These are phyloP conservation scores for Strigomonas culicis DNA, from an alignment of 208 protist genomes.

Conservation along the genomic window DNA sequence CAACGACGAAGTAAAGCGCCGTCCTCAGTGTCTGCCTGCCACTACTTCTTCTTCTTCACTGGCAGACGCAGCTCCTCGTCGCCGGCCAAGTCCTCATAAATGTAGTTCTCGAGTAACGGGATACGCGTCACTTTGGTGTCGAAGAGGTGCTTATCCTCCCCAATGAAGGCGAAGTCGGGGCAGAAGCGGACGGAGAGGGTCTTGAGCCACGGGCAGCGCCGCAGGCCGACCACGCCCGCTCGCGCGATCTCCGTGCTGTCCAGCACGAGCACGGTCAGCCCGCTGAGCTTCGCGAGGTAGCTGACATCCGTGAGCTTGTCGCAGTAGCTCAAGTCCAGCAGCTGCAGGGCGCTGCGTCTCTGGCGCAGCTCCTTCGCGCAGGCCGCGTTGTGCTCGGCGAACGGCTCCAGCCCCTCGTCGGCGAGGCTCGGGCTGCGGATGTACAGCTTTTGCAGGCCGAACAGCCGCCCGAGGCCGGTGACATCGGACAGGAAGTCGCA, in stretches of 20 bases:
- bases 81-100: conserved; percentile 44
- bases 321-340: conserved; percentile 67
- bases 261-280: conserved; percentile 40
- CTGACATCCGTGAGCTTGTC: conserved; percentile 35
- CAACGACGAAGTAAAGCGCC: not conserved
- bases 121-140: conserved; percentile 26
- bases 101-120: conserved; percentile 31
- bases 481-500: conserved; percentile 41
- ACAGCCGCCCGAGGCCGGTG: conserved; percentile 29
- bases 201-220: conserved; percentile 20
- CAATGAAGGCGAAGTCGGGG: conserved; percentile 40
- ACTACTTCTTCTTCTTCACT: not conserved
- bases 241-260: conserved; percentile 52
- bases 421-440: conserved; percentile 51
- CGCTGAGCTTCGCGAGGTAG: conserved; percentile 27
- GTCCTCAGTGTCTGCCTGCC: not conserved
- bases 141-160: conserved; percentile 17
- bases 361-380: conserved; percentile 14
- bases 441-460: conserved; percentile 39
- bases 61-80: conserved; percentile 26
- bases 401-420: conserved; percentile 20
- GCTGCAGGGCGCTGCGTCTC: conserved; percentile 20
- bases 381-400: conserved; percentile 3
- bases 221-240: conserved; percentile 30
- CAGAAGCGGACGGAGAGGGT: conserved; percentile 52